phyloP scores from a whole-genome alignment of 1,139 yeast species.

The Chernovozyma aurita region DNA sequence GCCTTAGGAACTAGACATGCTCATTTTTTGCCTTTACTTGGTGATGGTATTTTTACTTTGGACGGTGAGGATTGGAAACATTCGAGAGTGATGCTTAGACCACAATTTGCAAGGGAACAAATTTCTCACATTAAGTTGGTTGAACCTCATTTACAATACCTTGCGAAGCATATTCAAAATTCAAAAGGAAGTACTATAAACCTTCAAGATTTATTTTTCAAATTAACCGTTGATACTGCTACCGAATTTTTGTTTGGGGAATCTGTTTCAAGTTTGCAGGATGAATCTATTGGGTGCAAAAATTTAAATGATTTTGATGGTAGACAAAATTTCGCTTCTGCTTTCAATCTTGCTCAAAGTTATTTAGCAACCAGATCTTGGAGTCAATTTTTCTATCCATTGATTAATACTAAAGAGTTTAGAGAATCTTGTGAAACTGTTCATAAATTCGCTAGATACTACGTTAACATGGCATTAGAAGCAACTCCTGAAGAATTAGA shows the following conservation, averaged over 20 bases:
- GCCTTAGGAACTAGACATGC: constrained; percentile 42
- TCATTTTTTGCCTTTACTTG: constrained; percentile 39
- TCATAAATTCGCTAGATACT: constrained; percentile 32
- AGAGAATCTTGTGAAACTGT: constrained; percentile 22
- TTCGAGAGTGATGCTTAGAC: constrained; percentile 49
- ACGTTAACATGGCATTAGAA: constrained; percentile 29
- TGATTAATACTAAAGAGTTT: constrained; percentile 28
- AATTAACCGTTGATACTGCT: constrained; percentile 37
- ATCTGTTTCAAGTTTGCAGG: constrained; percentile 28
- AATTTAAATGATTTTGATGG: constrained; percentile 18
- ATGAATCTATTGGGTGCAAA: constrained; percentile 23
- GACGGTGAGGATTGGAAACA: constrained; percentile 56
- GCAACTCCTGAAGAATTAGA: constrained; percentile 31
- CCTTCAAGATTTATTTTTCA: constrained; percentile 34
- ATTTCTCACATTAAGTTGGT: constrained; percentile 41
- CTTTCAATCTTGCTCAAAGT: constrained; percentile 28
- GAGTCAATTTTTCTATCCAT: constrained; percentile 22
- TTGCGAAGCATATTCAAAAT: constrained; percentile 27
- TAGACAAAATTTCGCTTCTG: constrained; percentile 17
- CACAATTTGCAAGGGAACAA: constrained; percentile 51
- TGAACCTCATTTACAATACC: constrained; percentile 40
- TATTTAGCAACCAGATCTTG: constrained; percentile 28
- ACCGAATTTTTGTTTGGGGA: constrained; percentile 41
- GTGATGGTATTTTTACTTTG: constrained; percentile 55
- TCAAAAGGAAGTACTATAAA: constrained; percentile 23